Evolutionary conservation across 768 basidiomycete species (phyloP).

Genomic region (Lenzites betulinus): DNA sequence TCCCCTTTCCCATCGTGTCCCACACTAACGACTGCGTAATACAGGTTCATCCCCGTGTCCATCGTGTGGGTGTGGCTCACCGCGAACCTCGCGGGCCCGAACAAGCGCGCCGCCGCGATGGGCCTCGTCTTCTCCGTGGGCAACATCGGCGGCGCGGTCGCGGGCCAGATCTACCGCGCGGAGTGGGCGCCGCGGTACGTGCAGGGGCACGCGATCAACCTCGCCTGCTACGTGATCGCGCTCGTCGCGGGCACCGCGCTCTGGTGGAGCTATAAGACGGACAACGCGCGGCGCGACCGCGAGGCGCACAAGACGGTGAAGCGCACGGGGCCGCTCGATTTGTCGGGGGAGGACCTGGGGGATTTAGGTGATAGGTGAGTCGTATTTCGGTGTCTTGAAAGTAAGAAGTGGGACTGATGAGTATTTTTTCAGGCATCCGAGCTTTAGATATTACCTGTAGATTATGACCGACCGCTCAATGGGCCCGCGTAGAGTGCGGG

Average conservation of each 20-base stretch:
- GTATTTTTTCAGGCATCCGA: slow-evolving; percentile 19
- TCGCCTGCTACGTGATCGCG: slow-evolving; percentile 29
- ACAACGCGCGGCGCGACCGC: slow-evolving; percentile 27
- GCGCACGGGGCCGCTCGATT: slow-evolving; percentile 12
- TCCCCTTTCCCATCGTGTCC: background rate
- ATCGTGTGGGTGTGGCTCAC: slow-evolving; percentile 33
- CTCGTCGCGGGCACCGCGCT: slow-evolving; percentile 26
- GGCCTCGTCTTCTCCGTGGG: slow-evolving; percentile 36
- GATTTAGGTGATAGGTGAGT: slow-evolving; percentile 33
- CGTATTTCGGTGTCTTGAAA: background rate
- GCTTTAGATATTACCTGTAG: slow-evolving; percentile 25
- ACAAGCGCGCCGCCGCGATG: slow-evolving; percentile 35
- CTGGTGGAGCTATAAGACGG: slow-evolving; percentile 29
- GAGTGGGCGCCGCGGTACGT: slow-evolving; percentile 36
- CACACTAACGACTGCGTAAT: background rate
- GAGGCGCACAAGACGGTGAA: slow-evolving; percentile 16
- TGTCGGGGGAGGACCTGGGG: slow-evolving; percentile 32
- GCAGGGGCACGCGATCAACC: slow-evolving; percentile 36
- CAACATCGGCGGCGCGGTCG: slow-evolving; percentile 35
- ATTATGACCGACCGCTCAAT: background rate
- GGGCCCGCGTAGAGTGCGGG: background rate
- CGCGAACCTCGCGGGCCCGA: slow-evolving; percentile 30
- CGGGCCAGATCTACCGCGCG: slow-evolving; percentile 33
- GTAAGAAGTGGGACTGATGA: background rate
- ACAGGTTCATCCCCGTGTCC: slow-evolving; percentile 34